Percentiles rank a stretch among this genome's conserved stretches.
Evolutionary conservation across 2,329 filamentous ascomycete genomes (phyloP).

Genomic region (Pseudophaeomoniella oleicola): DNA sequence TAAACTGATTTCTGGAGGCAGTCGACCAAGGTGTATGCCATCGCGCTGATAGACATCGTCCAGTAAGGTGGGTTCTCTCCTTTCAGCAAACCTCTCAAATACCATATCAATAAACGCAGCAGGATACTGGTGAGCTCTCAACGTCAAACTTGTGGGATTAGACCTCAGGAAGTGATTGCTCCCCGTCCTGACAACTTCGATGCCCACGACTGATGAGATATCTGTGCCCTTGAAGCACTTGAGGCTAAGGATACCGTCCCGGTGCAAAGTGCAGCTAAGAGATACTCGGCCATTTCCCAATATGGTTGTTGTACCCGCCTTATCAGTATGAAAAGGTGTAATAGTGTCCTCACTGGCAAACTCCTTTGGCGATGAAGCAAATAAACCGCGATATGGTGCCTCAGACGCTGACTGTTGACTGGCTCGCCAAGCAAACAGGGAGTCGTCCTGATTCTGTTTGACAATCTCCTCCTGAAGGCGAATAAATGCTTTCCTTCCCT

Average conservation of each 20-base stretch:
- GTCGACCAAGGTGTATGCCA: not conserved
- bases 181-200: not conserved
- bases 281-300: not conserved
- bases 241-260: not conserved
- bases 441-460: constrained; percentile 6
- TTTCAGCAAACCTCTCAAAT: not conserved
- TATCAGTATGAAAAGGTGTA: not conserved
- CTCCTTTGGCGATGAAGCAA: not conserved
- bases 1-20: not conserved
- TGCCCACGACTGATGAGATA: not conserved
- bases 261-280: not conserved
- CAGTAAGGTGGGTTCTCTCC: not conserved
- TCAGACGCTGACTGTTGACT: not conserved
- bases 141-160: not conserved
- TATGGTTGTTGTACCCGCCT: not conserved
- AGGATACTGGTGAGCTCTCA: not conserved
- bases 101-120: not conserved
- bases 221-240: not conserved
- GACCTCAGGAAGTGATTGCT: not conserved
- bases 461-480: constrained; percentile 5
- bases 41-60: not conserved
- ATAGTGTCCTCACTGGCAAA: not conserved
- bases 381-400: not conserved
- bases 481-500: constrained; percentile 8
- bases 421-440: constrained; percentile 6